Evolutionary conservation across 495 filamentous ascomycete species (phyloP), one percentile per base, ranked within the genome.

Genomic region (Terfezia boudieri): DNA sequence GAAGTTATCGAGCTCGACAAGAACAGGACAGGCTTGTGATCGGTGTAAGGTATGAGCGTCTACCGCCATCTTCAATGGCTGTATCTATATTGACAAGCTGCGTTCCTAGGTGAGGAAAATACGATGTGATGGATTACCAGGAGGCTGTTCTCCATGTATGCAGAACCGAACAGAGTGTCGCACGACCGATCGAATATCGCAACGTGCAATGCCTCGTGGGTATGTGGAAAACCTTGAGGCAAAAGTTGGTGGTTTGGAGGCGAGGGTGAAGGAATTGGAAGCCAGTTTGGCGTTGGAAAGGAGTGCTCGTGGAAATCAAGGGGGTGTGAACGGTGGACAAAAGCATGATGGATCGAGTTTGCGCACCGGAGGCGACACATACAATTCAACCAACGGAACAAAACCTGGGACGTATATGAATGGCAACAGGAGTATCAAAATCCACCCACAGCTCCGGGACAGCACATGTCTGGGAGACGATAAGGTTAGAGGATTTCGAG

Each of bases 11-110:
- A 74, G 72, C 17, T 80, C 79, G 52, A 78, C 74, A 17, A 74
- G 85, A 16, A 90, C 83, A 0, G 83, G 84, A 4, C 86, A 90
- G 65, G 87, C 87, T 5, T 94, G 87, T 72, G 87, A 94, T 63
- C 74, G 87, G 51, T 94, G 87, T 73, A 86, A 86, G 74, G 86
- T 87, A 69, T 56, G 74, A 32, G 26, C 5, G 26, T 26, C 67
- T 35, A 55, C 41, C 36, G 14, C 53, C 43, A 49, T 37, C 55
- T 56, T 52, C 52, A 16, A 12, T 36, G 46, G 35, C 4, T 32
- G 26, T 32, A 10, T 17, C 43, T 36, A 32, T 52, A 38, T 48
- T 17, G 17, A 52, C 53, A 50, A 22, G n/a, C 0, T 16, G 49
- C 12, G 49, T 56, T 37, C 56, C 10, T 56, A 89, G 85, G 72